Evolutionary conservation across 164 flowering plant species (phyloP), one percentile per base, ranked within the genome.

Genomic region (Litsea cubeba): DNA sequence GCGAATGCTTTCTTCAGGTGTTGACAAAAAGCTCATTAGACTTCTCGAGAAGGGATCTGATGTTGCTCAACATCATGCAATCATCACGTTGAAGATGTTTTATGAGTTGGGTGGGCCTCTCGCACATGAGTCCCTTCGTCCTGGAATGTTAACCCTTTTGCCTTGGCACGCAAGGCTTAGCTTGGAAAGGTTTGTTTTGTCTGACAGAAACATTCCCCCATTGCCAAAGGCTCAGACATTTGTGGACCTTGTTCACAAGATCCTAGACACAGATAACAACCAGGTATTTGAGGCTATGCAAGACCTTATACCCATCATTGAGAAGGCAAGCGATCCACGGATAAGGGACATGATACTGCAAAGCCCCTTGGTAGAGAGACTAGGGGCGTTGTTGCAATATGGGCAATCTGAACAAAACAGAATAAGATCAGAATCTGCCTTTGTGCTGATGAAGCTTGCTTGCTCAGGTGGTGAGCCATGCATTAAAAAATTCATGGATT

Each of bases 121-220:
- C 17, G 70, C 76, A 23, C 71, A 79, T 32, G 69, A 71, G 20
- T 83, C 74, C 28, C 82, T 82, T 69, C 74, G 62, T 32, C 82
- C 82, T 3, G 79, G 84, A 58, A 81, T 69, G 58, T 73, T 85
- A 57, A 77, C 71, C 64, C 78, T 78, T 65, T 64, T 85, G 81
- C 88, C 88, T 67, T 85, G 88, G 88, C 84, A 84, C 22, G 86
- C 79, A 1, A 85, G 85, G 81, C 77, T 75, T 69, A 77, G 75
- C 76, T 73, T 85, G 81, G 86, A 83, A 68, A 80, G 74, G 66
- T 83, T 80, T 76, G 78, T 74, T 64, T 62, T 76, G 46, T 67
- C 76, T 2, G 86, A 85, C 8, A 30, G 46, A 50, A 76, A 67
- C 65, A 67, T 72, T 54, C 26, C 79, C 58, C 49, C 23, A n/a